Conservation (phyloP, 768 basidiomycete genomes). For the Leccinum incarnatum region DNA sequence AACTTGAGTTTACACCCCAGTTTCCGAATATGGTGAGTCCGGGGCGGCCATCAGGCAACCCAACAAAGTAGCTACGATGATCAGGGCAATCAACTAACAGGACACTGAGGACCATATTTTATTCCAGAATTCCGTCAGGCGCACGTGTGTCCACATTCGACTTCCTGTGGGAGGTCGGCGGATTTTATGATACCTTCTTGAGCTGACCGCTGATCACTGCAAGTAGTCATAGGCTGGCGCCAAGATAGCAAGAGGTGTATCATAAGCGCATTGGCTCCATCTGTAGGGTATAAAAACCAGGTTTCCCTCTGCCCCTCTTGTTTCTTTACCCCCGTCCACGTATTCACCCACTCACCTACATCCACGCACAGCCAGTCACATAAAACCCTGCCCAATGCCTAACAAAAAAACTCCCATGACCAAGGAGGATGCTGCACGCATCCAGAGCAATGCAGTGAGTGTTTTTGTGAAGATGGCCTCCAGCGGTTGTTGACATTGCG, state of each 20-base stretch:
- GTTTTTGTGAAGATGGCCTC: neutral
- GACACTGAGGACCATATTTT: neutral
- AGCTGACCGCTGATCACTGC: neutral
- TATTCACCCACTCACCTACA: neutral
- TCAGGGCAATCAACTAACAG: neutral
- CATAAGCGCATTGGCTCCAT: neutral
- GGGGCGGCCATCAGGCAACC: neutral
- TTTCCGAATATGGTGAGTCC: neutral
- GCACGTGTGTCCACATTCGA: neutral
- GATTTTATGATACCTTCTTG: neutral
- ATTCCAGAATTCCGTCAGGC: neutral
- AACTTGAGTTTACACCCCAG: too few relatives aligned
- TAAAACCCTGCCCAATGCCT: neutral
- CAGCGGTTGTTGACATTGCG: neutral
- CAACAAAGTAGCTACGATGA: neutral
- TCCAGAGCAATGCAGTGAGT: slow-evolving; percentile 11
- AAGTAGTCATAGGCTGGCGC: neutral
- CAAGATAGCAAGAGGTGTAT: neutral
- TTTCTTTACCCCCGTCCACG: neutral
- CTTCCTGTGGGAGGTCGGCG: neutral
- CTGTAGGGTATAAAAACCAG: slow-evolving; percentile 1
- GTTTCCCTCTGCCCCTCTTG: neutral
- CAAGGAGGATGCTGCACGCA: slow-evolving; percentile 1
- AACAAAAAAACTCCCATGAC: neutral
- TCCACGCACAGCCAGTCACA: neutral